Evolutionary conservation across 495 filamentous ascomycete genomes (phyloP).

Genomic region (Cetradonia linearis): DNA sequence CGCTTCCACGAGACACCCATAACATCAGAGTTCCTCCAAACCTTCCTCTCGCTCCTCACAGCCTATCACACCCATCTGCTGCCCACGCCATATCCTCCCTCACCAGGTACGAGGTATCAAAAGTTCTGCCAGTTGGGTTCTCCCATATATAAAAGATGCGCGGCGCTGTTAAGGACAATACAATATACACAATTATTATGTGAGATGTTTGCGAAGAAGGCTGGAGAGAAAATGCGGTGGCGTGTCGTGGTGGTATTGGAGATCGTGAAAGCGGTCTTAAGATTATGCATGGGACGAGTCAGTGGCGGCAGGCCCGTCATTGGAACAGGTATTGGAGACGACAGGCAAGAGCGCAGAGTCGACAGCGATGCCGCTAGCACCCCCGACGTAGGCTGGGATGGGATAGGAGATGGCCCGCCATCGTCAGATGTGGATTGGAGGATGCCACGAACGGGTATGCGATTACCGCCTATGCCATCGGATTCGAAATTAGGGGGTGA

Average conservation of each 20-base stretch:
- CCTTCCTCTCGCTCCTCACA: conserved; percentile 76
- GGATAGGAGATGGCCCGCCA: conserved; percentile 19
- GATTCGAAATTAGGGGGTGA: conserved; percentile 42
- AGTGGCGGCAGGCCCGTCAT: conserved; percentile 39
- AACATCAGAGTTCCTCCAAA: conserved; percentile 87
- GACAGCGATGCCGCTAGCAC: conserved; percentile 34
- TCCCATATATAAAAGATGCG: conserved; percentile 63
- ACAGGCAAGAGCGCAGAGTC: conserved; percentile 1
- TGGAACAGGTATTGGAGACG: conserved; percentile 19
- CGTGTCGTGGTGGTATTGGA: conserved; percentile 82
- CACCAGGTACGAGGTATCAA: conserved; percentile 81
- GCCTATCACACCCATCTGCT: conserved; percentile 92
- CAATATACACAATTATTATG: conserved; percentile 85
- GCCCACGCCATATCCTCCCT: conserved; percentile 46
- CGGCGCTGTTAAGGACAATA: conserved; percentile 73
- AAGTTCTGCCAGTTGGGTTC: conserved; percentile 74
- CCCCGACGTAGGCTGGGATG: conserved; percentile 35
- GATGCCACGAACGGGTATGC: conserved; percentile 90
- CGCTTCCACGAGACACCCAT: conserved; percentile 90
- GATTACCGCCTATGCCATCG: conserved; percentile 69
- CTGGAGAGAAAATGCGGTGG: conserved; percentile 75
- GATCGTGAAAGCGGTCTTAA: conserved; percentile 74
- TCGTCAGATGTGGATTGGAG: conserved; percentile 55
- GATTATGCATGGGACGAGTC: conserved; percentile 69
- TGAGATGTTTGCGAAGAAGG: conserved; percentile 76